Conservation (phyloP, 306 rosid genomes). For the Begonia masoniana region DNA sequence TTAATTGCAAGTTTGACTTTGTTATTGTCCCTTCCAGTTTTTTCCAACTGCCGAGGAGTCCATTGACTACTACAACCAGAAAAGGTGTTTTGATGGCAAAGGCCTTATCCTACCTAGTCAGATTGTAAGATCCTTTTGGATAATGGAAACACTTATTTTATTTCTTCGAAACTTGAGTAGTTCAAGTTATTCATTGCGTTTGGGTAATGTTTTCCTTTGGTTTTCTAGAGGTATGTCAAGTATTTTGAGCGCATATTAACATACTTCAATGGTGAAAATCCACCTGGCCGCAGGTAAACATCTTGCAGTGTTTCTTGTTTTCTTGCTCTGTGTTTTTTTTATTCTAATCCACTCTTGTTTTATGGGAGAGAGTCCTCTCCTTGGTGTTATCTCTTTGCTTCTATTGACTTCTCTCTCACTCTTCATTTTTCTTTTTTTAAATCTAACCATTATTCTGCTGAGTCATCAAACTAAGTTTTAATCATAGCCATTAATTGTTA, state of each 20-base stretch:
- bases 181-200: background rate
- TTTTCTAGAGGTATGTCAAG: slow-evolving; percentile 72
- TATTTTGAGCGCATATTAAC: slow-evolving; percentile 83
- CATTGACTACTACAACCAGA: slow-evolving; percentile 91
- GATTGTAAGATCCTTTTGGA: slow-evolving; percentile 52
- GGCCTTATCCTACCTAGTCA: slow-evolving; percentile 96
- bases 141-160: background rate
- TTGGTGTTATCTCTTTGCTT: background rate
- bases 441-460: too few relatives aligned
- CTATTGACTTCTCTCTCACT: too few relatives aligned
- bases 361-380: background rate
- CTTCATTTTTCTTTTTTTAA: too few relatives aligned
- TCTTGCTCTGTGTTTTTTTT: background rate
- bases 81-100: slow-evolving; percentile 90
- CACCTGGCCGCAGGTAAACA: slow-evolving; percentile 80
- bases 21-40: slow-evolving; percentile 37
- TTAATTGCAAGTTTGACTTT: slow-evolving; percentile 3
- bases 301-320: background rate
- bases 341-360: slow-evolving; percentile 1
- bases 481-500: too few relatives aligned
- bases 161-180: background rate
- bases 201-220: slow-evolving; percentile 1
- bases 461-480: too few relatives aligned
- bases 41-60: slow-evolving; percentile 97
- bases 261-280: slow-evolving; percentile 82